These are phyloP conservation scores for Dioscorea dumetorum DNA, from an alignment of 106 monocot genomes.

Conservation along the genomic window DNA sequence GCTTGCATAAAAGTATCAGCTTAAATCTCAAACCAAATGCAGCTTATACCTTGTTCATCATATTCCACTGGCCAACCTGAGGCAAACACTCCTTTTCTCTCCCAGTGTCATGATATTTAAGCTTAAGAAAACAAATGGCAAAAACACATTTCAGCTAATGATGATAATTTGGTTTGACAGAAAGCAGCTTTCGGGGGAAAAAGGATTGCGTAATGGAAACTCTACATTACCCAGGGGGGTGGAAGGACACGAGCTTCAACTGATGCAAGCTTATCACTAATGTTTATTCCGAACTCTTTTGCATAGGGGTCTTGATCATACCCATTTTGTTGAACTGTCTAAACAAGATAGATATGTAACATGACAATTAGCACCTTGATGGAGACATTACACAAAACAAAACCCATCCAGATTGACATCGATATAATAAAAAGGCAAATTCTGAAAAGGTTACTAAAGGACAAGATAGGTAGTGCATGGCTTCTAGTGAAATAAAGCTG, in stretches of 20 bases:
- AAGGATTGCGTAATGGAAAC: not conserved
- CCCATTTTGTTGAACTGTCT: slow-evolving; percentile 79
- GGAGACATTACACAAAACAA: too few species aligned
- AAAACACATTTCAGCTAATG: not conserved
- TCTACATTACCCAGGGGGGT: slow-evolving; percentile 75
- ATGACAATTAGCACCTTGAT: not conserved
- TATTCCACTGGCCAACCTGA: slow-evolving; percentile 94
- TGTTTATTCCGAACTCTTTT: slow-evolving; percentile 80
- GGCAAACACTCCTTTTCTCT: slow-evolving; percentile 92
- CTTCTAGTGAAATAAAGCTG: too few species aligned
- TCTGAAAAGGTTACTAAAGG: too few species aligned
- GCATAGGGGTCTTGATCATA: slow-evolving; percentile 82
- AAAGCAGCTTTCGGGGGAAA: not conserved
- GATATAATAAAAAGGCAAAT: too few species aligned
- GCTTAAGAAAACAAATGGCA: slow-evolving; percentile 26
- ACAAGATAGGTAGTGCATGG: too few species aligned
- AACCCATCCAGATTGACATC: too few species aligned
- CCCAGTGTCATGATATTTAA: slow-evolving; percentile 81
- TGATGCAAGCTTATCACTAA: slow-evolving; percentile 60
- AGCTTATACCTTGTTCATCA: slow-evolving; percentile 78
- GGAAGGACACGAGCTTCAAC: slow-evolving; percentile 92
- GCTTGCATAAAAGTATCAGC: too few species aligned
- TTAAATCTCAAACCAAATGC: not conserved
- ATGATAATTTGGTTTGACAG: not conserved
- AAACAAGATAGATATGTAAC: slow-evolving; percentile 3